These are phyloP conservation scores for Ramaria sp. DNA, from an alignment of 768 basidiomycete genomes.

Conservation along the genomic window DNA sequence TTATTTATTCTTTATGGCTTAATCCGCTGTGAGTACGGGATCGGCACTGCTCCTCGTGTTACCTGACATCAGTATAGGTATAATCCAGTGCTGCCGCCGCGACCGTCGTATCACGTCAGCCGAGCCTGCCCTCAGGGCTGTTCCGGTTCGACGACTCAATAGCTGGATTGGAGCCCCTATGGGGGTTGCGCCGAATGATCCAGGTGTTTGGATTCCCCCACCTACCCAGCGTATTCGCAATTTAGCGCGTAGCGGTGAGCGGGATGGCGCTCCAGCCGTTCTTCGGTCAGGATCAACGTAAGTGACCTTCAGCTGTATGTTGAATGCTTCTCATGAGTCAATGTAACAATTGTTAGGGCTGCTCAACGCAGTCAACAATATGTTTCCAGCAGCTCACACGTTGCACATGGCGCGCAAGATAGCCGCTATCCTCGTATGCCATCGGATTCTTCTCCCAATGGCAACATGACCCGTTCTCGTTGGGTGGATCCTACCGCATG, in stretches of 20 bases:
- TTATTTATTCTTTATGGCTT: slow-evolving; percentile 47
- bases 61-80: neutral
- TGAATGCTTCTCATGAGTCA: neutral
- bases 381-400: neutral
- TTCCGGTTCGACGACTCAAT: neutral
- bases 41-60: neutral
- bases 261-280: neutral
- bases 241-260: neutral
- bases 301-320: neutral
- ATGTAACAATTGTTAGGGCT: neutral
- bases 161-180: neutral
- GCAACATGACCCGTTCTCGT: neutral
- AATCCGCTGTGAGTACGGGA: slow-evolving; percentile 13
- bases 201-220: neutral
- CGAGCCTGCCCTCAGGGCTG: neutral
- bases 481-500: slow-evolving; percentile 5
- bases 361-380: neutral
- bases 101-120: neutral
- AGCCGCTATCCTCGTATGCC: neutral
- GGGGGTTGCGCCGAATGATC: neutral
- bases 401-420: neutral
- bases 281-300: neutral
- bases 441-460: neutral
- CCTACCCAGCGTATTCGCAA: no score
- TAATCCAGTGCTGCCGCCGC: slow-evolving; percentile 1